A percentile compares a stretch with the other conserved stretches of the same genome.
Conservation (phyloP, 306 rosid genomes). For the Abrus precatorius region DNA sequence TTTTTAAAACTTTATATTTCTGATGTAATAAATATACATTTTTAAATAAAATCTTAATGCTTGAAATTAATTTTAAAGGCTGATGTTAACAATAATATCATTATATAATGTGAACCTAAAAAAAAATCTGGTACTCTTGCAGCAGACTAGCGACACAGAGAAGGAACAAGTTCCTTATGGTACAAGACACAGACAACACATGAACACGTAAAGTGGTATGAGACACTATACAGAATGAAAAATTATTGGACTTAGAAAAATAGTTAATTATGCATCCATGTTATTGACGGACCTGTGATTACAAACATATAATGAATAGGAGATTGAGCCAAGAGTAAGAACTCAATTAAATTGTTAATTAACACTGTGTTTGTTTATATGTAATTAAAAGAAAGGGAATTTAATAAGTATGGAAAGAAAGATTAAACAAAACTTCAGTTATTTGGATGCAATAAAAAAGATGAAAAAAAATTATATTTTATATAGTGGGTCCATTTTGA, state of each 20-base stretch:
- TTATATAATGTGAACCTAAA: background rate
- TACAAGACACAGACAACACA: background rate
- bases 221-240: background rate
- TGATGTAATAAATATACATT: too few relatives aligned
- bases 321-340: background rate
- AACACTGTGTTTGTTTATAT: too few relatives aligned
- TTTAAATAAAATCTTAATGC: too few relatives aligned
- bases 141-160: background rate
- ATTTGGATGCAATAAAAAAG: too few relatives aligned
- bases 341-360: background rate
- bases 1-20: too few relatives aligned
- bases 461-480: too few relatives aligned
- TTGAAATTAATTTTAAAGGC: too few relatives aligned
- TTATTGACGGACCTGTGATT: background rate
- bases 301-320: background rate
- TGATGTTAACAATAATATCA: background rate
- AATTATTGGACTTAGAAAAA: conserved; percentile 4
- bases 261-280: background rate
- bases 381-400: too few relatives aligned
- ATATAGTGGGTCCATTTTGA: too few relatives aligned
- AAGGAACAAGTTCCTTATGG: background rate
- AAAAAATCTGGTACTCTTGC: background rate
- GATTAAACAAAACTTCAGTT: too few relatives aligned
- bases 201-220: background rate
- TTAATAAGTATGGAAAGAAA: too few relatives aligned